These are phyloP conservation scores for Vitis hybrid DNA, from an alignment of 177 flowering plant species.

Conservation along the genomic window DNA sequence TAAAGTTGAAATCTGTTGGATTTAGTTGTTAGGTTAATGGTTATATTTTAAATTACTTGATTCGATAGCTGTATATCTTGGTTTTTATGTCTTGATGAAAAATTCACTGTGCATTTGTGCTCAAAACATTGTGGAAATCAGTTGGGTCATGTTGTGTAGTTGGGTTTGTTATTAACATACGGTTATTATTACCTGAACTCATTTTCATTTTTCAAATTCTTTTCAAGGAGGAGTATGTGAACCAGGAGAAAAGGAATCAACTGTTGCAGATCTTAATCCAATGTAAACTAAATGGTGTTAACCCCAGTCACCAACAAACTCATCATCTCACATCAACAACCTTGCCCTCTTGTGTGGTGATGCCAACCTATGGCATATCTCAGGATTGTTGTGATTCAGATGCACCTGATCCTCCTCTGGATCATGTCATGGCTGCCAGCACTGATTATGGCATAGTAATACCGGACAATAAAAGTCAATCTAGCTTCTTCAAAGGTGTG, in stretches of 20 bases:
- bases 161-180: neutral
- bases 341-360: too few relatives aligned
- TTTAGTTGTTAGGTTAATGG: too few relatives aligned
- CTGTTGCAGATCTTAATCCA: neutral
- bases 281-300: neutral
- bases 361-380: neutral
- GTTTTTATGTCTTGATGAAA: too few relatives aligned
- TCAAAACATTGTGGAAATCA: neutral
- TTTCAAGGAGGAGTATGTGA: constrained; percentile 17
- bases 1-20: too few relatives aligned
- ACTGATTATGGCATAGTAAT: neutral
- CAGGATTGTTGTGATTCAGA: neutral
- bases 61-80: too few relatives aligned
- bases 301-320: neutral
- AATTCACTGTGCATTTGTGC: too few relatives aligned
- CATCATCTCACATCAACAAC: too few relatives aligned
- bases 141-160: neutral
- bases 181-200: too few relatives aligned
- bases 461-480: neutral
- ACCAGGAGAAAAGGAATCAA: constrained; percentile 8
- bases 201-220: neutral
- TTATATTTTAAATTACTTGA: too few relatives aligned
- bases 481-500: constrained; percentile 3
- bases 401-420: neutral
- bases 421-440: too few relatives aligned